Base-by-base conservation (phyloP, 1,284 basidiomycete genomes). In the Naganishia albida region DNA sequence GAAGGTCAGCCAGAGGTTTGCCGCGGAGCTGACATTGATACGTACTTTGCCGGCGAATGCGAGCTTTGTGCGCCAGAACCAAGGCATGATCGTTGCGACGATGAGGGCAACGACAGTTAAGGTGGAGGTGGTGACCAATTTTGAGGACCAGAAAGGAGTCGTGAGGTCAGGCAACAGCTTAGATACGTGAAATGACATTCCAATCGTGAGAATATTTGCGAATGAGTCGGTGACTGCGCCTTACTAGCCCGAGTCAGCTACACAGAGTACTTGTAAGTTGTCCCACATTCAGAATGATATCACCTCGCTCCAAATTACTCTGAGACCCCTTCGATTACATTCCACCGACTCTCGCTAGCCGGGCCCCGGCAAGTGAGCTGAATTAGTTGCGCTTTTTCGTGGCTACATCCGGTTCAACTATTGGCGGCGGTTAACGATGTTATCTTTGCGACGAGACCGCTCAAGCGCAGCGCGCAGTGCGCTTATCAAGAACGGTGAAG, bases 41-140 rank as follows among this genome's bases (percentile, higher is more conserved):
- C 46, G 15, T 42, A 60, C 57, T 46, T 60, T 60, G 20, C 57
- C 57, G 15, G 25, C 13, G 23, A 60, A 50, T 8, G 18, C 44
- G 15, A 60, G n/a, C 38, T 60, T 49, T 13, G 40, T 60, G 26
- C 48, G 46, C 57, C 57, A 60, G 28, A 50, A 40, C 57, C 57
- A 60, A 13, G 57, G 25, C 57, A 50, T 60, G 34, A 25, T 15
- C 20, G 57, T 40, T 34, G n/a, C 20, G 30, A 50, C 10, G 43
- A 50, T 23, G 12, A 48, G 10, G 10, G 15, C 57, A 34, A 4
- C 34, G 10, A 34, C 34, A 10, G 10, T 10, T 34, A 34, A 10
- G 34, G 34, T 34, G 10, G n/a, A 6, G 2, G 46, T 8, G 10
- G 25, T 23, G 13, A 7, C 30, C 1, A 60, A 4, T 23, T 38